Evolutionary conservation across 371 early-diverging fungal genomes (phyloP).

Genomic region (Nematocida sp.): DNA sequence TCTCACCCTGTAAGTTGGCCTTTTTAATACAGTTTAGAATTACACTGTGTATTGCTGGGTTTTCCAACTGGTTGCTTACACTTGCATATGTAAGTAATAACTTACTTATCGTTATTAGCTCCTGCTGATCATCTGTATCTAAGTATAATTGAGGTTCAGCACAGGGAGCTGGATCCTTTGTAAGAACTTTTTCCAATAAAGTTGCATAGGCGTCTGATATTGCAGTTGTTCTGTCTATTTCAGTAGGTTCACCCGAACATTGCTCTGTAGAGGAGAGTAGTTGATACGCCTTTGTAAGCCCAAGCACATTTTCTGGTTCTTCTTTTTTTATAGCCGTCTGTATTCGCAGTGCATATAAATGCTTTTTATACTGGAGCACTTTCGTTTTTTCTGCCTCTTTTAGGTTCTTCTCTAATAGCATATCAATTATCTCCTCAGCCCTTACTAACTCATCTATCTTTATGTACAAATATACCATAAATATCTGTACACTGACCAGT

Average conservation of each 20-base stretch:
- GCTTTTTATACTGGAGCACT: slow-evolving; percentile 36
- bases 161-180: neutral
- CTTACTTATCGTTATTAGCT: slow-evolving; percentile 19
- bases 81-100: slow-evolving; percentile 3
- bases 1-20: slow-evolving; percentile 16
- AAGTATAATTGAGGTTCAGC: neutral
- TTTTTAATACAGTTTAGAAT: slow-evolving; percentile 26
- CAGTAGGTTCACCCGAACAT: neutral
- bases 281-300: neutral
- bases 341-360: slow-evolving; percentile 19
- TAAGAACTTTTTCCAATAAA: neutral
- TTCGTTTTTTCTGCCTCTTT: neutral
- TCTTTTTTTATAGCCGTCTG: slow-evolving; percentile 11
- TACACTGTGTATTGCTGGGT: slow-evolving; percentile 26
- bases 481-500: slow-evolving; percentile 14
- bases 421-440: slow-evolving; percentile 6
- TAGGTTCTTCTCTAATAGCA: neutral
- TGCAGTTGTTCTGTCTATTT: neutral
- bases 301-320: neutral
- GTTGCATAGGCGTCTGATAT: slow-evolving; percentile 1
- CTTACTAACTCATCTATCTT: slow-evolving; percentile 4
- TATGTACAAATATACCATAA: slow-evolving; percentile 17
- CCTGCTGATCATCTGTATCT: slow-evolving; percentile 6
- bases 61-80: neutral
- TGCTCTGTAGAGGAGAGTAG: neutral